Percentiles rank a stretch among this genome's conserved stretches.
phyloP scores from a whole-genome alignment of 2,329 filamentous ascomycete species.

The Lecanicillium sp. region DNA sequence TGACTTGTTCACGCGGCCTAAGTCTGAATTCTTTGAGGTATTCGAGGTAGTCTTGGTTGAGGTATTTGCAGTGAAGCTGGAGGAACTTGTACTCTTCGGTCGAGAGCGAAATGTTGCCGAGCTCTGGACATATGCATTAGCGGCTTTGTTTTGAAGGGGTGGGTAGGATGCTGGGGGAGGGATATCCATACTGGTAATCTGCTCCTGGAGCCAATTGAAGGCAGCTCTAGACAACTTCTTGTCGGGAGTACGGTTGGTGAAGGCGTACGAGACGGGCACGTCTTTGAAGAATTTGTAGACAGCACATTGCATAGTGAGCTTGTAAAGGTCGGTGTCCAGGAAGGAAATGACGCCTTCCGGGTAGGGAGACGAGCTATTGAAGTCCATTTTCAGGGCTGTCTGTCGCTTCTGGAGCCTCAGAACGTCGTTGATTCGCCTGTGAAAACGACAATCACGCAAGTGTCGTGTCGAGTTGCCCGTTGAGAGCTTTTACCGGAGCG shows the following conservation, averaged over 20 bases:
- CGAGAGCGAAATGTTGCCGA: constrained; percentile 73
- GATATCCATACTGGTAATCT: constrained; percentile 69
- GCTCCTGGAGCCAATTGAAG: constrained; percentile 76
- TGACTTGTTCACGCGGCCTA: constrained; percentile 72
- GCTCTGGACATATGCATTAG: constrained; percentile 48
- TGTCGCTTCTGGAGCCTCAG: too few relatives aligned
- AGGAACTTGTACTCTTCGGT: constrained; percentile 76
- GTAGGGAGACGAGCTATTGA: constrained; percentile 57
- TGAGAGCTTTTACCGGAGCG: too few relatives aligned
- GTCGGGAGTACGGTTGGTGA: constrained; percentile 90
- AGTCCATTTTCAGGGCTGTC: constrained; percentile 46
- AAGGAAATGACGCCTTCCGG: constrained; percentile 77
- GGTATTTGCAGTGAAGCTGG: constrained; percentile 69
- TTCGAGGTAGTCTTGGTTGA: constrained; percentile 67
- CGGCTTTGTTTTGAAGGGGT: background rate
- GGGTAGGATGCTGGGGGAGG: background rate
- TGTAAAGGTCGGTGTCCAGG: constrained; percentile 82
- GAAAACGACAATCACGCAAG: too few relatives aligned
- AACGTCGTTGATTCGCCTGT: too few relatives aligned
- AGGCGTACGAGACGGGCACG: constrained; percentile 77
- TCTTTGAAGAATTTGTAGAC: constrained; percentile 87
- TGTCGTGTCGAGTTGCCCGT: too few relatives aligned
- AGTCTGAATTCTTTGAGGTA: constrained; percentile 80
- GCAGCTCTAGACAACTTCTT: constrained; percentile 82
- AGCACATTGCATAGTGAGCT: constrained; percentile 97